These are phyloP conservation scores for Citeromyces hawaiiensis DNA, from an alignment of 1,139 yeast genomes.

Conservation along the genomic window DNA sequence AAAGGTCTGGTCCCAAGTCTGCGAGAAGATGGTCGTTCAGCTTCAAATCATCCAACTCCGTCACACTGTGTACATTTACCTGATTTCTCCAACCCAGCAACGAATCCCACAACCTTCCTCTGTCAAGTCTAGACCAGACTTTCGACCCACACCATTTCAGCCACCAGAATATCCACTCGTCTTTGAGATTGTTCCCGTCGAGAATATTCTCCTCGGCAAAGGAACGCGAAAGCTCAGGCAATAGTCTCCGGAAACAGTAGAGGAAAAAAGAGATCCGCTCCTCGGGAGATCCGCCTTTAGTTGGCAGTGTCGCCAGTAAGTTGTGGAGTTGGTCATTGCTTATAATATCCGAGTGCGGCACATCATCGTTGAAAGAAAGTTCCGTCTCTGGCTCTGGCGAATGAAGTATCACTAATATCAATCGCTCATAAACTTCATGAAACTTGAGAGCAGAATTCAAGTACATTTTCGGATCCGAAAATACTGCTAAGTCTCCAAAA, in stretches of 20 bases:
- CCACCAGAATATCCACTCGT: conserved; percentile 95
- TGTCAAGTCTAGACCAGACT: conserved; percentile 68
- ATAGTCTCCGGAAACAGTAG: conserved; percentile 41
- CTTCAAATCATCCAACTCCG: conserved; percentile 1
- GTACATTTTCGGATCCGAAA: background rate
- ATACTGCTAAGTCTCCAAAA: conserved; percentile 19
- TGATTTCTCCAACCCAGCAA: conserved; percentile 63
- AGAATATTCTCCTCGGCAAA: conserved; percentile 74
- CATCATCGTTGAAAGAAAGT: conserved; percentile 4
- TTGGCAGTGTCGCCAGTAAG: conserved; percentile 27
- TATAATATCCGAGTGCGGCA: conserved; percentile 5
- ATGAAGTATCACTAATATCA: conserved; percentile 65
- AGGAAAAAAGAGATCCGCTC: conserved; percentile 67
- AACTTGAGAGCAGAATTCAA: conserved; percentile 26
- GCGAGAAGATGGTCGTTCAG: conserved; percentile 11
- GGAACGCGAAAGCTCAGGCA: conserved; percentile 70
- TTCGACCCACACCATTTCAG: conserved; percentile 84
- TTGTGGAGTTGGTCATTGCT: conserved; percentile 6
- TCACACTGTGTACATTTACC: conserved; percentile 7
- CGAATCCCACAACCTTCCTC: conserved; percentile 86
- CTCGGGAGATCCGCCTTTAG: conserved; percentile 54
- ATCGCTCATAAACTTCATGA: conserved; percentile 61
- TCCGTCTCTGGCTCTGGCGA: conserved; percentile 35
- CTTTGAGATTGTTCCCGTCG: conserved; percentile 48
- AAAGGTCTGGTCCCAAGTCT: conserved; percentile 17